A percentile compares a stretch with the other conserved stretches of the same genome.
Conservation (phyloP, 2,329 filamentous ascomycete species). For the Aspergillus brunneoviolaceus region DNA sequence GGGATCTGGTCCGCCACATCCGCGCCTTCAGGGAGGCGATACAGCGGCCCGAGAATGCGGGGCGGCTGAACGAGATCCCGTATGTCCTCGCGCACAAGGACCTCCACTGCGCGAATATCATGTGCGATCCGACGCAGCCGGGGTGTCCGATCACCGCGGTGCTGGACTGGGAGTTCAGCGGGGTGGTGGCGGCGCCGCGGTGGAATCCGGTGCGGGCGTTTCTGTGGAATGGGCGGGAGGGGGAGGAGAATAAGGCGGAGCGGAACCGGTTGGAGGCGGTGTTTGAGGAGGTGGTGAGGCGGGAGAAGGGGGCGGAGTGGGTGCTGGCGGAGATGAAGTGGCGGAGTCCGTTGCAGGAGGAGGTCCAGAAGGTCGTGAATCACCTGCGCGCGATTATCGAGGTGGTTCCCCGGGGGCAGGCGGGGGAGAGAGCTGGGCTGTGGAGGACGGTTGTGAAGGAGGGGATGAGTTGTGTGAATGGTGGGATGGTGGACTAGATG, state of each 20-base stretch:
- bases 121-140: conserved; percentile 27
- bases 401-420: conserved; percentile 26
- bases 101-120: conserved; percentile 29
- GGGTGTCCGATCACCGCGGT: conserved; percentile 31
- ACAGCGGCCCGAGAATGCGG: neutral
- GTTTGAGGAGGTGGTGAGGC: conserved; percentile 25
- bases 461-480: neutral
- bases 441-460: conserved; percentile 19
- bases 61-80: conserved; percentile 21
- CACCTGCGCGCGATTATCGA: conserved; percentile 32
- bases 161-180: conserved; percentile 42
- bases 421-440: conserved; percentile 17
- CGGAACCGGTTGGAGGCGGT: conserved; percentile 23
- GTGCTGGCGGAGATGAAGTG: conserved; percentile 16
- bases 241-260: conserved; percentile 21
- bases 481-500: too few relatives aligned
- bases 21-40: neutral
- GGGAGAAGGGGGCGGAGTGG: conserved; percentile 17
- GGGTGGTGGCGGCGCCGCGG: conserved; percentile 34
- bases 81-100: conserved; percentile 40
- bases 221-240: conserved; percentile 32
- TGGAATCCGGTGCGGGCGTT: conserved; percentile 42
- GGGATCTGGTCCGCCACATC: neutral
- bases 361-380: conserved; percentile 30
- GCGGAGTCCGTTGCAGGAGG: conserved; percentile 19